A percentile compares a stretch with the other conserved stretches of the same genome.
Conservation (phyloP, 768 basidiomycete species). For the Tephrocybe sp. region DNA sequence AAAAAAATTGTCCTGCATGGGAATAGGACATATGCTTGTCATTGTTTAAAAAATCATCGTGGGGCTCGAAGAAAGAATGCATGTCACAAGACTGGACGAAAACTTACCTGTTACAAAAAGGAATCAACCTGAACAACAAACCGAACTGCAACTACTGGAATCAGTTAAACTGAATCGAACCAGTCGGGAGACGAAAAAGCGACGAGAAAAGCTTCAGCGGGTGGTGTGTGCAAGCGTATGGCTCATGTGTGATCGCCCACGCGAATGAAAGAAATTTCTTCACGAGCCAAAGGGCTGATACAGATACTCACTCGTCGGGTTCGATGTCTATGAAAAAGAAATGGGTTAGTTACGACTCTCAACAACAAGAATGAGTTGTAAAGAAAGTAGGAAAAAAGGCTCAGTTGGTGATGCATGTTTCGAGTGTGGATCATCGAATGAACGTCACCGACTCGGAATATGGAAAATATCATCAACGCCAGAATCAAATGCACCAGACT, state of each 20-base stretch:
- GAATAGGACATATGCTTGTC: constrained; percentile 78
- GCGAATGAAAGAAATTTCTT: constrained; percentile 28
- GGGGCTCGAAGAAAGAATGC: constrained; percentile 21
- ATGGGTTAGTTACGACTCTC: no score
- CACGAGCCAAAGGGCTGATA: constrained; percentile 16
- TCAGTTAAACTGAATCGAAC: constrained; percentile 1
- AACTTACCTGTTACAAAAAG: constrained; percentile 4
- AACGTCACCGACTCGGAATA: constrained; percentile 69
- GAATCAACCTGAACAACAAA: not conserved
- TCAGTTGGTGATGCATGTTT: constrained; percentile 77
- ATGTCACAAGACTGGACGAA: not conserved
- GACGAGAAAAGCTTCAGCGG: constrained; percentile 32
- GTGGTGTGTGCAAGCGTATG: constrained; percentile 42
- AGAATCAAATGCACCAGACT: constrained; percentile 20
- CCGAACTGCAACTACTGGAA: not conserved
- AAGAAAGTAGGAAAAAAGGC: constrained; percentile 22
- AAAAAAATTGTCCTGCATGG: constrained; percentile 54
- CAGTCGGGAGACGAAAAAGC: not conserved
- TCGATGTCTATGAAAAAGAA: no score
- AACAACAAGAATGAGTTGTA: not conserved
- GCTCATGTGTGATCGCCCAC: constrained; percentile 35
- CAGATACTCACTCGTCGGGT: constrained; percentile 13
- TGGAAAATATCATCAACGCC: constrained; percentile 67
- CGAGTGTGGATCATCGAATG: constrained; percentile 67
- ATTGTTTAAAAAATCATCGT: constrained; percentile 48